Conservation (phyloP, 495 filamentous ascomycete genomes). For the Penicillium longicatenatum region DNA sequence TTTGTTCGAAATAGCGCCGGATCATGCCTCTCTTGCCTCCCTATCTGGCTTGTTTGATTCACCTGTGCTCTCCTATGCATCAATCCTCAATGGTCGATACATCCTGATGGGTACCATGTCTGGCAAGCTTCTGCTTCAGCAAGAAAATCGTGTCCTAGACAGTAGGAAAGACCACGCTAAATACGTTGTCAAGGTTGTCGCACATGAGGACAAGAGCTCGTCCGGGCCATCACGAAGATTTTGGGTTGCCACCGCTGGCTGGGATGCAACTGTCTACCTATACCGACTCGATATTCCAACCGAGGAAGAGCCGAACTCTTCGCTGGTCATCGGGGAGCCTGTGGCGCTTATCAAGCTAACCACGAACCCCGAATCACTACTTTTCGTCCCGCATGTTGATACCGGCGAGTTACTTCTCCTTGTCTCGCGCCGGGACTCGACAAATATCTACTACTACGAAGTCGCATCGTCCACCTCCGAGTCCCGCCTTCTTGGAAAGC, state of each 20-base stretch:
- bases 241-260: slow-evolving; percentile 65
- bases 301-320: slow-evolving; percentile 6
- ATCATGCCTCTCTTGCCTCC: slow-evolving; percentile 29
- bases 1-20: slow-evolving; percentile 36
- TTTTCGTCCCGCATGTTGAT: slow-evolving; percentile 55
- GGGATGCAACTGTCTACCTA: slow-evolving; percentile 61
- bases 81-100: slow-evolving; percentile 34
- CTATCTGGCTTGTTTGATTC: slow-evolving; percentile 55
- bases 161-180: slow-evolving; percentile 60
- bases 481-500: slow-evolving; percentile 50
- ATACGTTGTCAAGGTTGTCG: slow-evolving; percentile 60
- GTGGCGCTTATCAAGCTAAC: slow-evolving; percentile 51
- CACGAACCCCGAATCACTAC: slow-evolving; percentile 63
- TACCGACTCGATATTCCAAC: slow-evolving; percentile 40
- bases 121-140: slow-evolving; percentile 56
- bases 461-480: slow-evolving; percentile 16
- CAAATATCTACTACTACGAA: slow-evolving; percentile 60
- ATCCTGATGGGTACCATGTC: slow-evolving; percentile 62
- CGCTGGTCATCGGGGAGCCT: slow-evolving; percentile 35
- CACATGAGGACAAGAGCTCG: slow-evolving; percentile 30
- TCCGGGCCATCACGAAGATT: slow-evolving; percentile 10
- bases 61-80: slow-evolving; percentile 56
- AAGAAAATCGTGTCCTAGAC: slow-evolving; percentile 41
- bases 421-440: slow-evolving; percentile 61
- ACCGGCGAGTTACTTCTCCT: slow-evolving; percentile 49